A percentile compares a stretch with the other conserved stretches of the same genome.
Conservation (phyloP, 768 basidiomycete species). For the Rickenella mellea region DNA sequence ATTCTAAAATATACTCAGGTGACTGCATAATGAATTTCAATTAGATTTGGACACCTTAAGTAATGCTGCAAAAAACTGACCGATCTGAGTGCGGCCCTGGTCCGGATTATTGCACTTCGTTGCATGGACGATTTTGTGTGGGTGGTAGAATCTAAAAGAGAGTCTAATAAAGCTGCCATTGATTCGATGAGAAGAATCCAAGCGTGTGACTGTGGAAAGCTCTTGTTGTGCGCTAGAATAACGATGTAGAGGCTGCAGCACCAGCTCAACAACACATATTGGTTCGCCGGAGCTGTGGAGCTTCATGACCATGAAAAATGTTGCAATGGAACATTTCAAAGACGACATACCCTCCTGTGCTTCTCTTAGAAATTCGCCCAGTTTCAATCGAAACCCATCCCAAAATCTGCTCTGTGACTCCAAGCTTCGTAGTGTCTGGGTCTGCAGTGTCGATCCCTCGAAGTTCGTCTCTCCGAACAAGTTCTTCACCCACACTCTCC, state of each 20-base stretch:
- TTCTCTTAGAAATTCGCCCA: slow-evolving; percentile 41
- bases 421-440: slow-evolving; percentile 36
- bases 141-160: slow-evolving; percentile 40
- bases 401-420: slow-evolving; percentile 60
- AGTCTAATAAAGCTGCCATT: slow-evolving; percentile 52
- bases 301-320: slow-evolving; percentile 16
- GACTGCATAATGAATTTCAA: slow-evolving; percentile 19
- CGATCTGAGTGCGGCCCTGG: slow-evolving; percentile 59
- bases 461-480: slow-evolving; percentile 53
- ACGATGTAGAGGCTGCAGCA: slow-evolving; percentile 50
- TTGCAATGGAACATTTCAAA: neutral
- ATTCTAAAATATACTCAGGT: slow-evolving; percentile 32
- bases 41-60: too few relatives aligned
- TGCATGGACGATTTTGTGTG: slow-evolving; percentile 50
- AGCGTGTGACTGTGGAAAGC: slow-evolving; percentile 34
- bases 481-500: slow-evolving; percentile 51
- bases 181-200: slow-evolving; percentile 47
- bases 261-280: slow-evolving; percentile 70
- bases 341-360: slow-evolving; percentile 39
- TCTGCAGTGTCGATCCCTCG: slow-evolving; percentile 30
- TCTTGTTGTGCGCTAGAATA: slow-evolving; percentile 33
- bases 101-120: slow-evolving; percentile 49
- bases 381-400: slow-evolving; percentile 72
- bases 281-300: slow-evolving; percentile 47
- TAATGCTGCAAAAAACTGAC: too few relatives aligned